Evolutionary conservation across 176 grass and related monocot species (phyloP), one percentile per base, ranked within the genome.

Genomic region (Rhynchospora pubera): DNA sequence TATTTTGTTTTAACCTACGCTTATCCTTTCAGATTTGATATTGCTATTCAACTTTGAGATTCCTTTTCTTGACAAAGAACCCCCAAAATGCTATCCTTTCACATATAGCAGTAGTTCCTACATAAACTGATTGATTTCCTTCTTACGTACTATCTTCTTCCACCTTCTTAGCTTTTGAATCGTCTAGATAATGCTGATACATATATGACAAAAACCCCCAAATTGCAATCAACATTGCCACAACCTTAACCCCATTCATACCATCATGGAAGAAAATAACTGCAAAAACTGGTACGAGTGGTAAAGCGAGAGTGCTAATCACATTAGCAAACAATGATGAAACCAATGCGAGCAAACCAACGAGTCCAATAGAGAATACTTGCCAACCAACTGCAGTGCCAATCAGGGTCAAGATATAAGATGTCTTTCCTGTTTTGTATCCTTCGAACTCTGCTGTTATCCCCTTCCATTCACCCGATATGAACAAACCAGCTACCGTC

Each of bases 301-400:
- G 90, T 81, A 87, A 77, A n/a, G 50, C 90, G 14, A 93, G 46
- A 0, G 89, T 90, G 84, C 87, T 83, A 83, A 98, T 92, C 51
- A 90, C 89, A 86, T 98, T 98, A 60, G 92, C 89, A 85, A 98
- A 98, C n/a, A 98, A 72, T 18, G 92, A 93, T 12, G 95, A 98
- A 52, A 91, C 89, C 63, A 79, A 2, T 0, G 87, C 91, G 56
- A 98, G 56, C 26, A 98, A 86, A 3, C 90, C 89, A 67, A 93
- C 60, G n/a, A 91, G 42, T 46, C 95, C 92, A 80, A 94, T 83
- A 0, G 85, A 87, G 60, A 85, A 56, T 2, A 93, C 77, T 89
- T 94, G 95, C 90, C 89, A 92, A 16, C 83, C 78, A 51, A 90
- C 60, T 46, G 90, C 90, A 30, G 89, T 88, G 85, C 90, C 81